These are phyloP conservation scores for Macadamia integrifolia DNA, from an alignment of 164 flowering plant genomes.

Conservation along the genomic window DNA sequence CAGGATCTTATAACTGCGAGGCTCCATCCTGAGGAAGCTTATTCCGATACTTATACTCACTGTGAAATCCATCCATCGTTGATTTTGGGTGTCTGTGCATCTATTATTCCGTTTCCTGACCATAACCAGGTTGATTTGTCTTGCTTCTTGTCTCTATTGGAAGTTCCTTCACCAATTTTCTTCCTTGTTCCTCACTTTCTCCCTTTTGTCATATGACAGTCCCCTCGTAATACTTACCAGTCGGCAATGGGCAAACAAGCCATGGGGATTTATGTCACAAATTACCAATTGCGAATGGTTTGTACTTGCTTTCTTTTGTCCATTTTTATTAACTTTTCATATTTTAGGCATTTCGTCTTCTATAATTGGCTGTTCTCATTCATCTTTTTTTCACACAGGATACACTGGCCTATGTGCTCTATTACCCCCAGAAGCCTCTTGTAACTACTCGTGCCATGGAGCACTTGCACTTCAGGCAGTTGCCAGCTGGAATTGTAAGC, in stretches of 20 bases:
- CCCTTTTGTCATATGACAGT: slow-evolving; percentile 34
- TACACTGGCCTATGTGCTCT: slow-evolving; percentile 94
- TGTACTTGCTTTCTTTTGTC: neutral
- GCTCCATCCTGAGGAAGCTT: slow-evolving; percentile 72
- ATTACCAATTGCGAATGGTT: slow-evolving; percentile 92
- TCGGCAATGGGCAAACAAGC: slow-evolving; percentile 99
- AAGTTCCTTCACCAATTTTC: neutral
- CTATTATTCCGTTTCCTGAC: slow-evolving; percentile 97
- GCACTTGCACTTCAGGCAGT: slow-evolving; percentile 94
- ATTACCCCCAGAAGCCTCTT: slow-evolving; percentile 96
- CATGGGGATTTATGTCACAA: slow-evolving; percentile 98
- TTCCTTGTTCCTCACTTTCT: neutral
- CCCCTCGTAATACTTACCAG: slow-evolving; percentile 98
- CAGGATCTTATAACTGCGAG: slow-evolving; percentile 85
- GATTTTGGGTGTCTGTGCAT: slow-evolving; percentile 98
- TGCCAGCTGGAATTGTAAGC: slow-evolving; percentile 96
- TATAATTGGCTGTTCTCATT: neutral
- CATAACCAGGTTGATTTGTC: slow-evolving; percentile 75
- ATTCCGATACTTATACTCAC: slow-evolving; percentile 85
- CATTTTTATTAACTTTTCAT: neutral
- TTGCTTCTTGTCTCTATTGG: neutral
- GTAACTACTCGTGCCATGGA: slow-evolving; percentile 99
- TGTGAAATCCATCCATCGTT: slow-evolving; percentile 98
- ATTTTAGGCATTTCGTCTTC: neutral
- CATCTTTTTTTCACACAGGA: slow-evolving; percentile 45